Base-by-base conservation (phyloP, 768 basidiomycete species). In the Termitomyces sp. region DNA sequence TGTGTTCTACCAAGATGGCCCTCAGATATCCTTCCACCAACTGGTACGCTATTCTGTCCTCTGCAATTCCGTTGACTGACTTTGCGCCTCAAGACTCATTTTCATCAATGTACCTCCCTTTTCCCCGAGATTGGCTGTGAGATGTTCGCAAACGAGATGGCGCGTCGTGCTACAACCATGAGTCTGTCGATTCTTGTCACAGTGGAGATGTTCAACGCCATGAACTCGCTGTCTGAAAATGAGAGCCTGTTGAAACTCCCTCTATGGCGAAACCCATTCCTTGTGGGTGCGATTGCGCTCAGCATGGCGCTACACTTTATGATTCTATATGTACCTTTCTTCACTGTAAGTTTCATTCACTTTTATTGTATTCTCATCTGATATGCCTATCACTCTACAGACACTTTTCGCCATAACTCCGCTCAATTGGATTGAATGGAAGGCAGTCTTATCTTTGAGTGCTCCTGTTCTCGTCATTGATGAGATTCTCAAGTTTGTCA, bases 151-250 rank as follows among this genome's bases (percentile, higher is more conserved):
- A 90, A 95, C 69, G 80, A 80, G 59, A 85, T 92, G 81, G 76
- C 96, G 12, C 85, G 85, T 64, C 82, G 82, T 15, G 96, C 95
- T 3, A 97, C 95, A 56, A 99, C 96, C 21, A 92, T 98, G 81
- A 95, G 92, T 61, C 76, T 99, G 35, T 98, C 96, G 28, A 94
- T 98, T 66, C 81, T 99, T 49, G 96, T 99, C 55, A 94, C 88
- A 2, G 85, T 96, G 53, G 93, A 96, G 73, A 96, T 96, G 93
- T 94, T 94, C 78, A 96, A 96, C 71, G 93, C 92, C 37, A 93
- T 94, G 89, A 98, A 98, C 73, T 98, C 95, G 55, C 78, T 99
- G 23, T 96, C 94, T 19, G 96, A 99, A 74, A 98, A 97, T 71
- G 96, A 98, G 76, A 92, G 90, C 59, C 73, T 99, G 58, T 73